Evolutionary conservation across 2,329 filamentous ascomycete genomes (phyloP).

Genomic region (Colletotrichum sp.): DNA sequence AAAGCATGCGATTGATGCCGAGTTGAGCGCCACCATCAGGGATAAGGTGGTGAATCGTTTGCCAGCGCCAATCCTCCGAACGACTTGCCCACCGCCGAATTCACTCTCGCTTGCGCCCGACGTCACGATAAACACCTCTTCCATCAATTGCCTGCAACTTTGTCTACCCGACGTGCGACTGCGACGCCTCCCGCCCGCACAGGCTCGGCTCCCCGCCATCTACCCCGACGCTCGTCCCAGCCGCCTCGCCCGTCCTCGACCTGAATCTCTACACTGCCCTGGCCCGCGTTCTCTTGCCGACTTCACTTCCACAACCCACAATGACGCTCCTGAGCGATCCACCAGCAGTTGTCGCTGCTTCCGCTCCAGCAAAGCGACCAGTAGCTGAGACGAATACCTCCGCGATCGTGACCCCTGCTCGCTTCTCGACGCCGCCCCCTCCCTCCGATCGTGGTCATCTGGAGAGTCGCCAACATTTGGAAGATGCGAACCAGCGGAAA

Average conservation of each 20-base stretch:
- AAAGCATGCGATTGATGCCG: conserved; percentile 17
- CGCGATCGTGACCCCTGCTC: conserved; percentile 36
- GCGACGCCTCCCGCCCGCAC: neutral
- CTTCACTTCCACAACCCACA: conserved; percentile 11
- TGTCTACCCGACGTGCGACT: neutral
- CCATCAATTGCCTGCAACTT: neutral
- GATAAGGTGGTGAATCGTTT: conserved; percentile 20
- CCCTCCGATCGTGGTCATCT: conserved; percentile 47
- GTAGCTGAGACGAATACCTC: conserved; percentile 38
- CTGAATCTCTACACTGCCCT: neutral
- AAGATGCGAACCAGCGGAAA: conserved; percentile 36
- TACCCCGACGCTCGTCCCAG: neutral
- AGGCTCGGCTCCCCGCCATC: conserved; percentile 4
- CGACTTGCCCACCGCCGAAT: neutral
- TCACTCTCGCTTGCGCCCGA: neutral
- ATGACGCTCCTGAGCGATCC: conserved; percentile 41
- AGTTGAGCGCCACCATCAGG: conserved; percentile 8
- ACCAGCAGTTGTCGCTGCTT: conserved; percentile 24
- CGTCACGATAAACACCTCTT: neutral
- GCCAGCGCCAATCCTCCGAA: neutral
- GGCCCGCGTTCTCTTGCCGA: conserved; percentile 20
- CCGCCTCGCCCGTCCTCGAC: neutral
- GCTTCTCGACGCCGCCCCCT: conserved; percentile 49
- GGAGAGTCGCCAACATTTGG: conserved; percentile 44
- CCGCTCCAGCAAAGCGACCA: conserved; percentile 33